Conservation (phyloP, 2,329 filamentous ascomycete genomes). For the Scedosporium minutisporum region DNA sequence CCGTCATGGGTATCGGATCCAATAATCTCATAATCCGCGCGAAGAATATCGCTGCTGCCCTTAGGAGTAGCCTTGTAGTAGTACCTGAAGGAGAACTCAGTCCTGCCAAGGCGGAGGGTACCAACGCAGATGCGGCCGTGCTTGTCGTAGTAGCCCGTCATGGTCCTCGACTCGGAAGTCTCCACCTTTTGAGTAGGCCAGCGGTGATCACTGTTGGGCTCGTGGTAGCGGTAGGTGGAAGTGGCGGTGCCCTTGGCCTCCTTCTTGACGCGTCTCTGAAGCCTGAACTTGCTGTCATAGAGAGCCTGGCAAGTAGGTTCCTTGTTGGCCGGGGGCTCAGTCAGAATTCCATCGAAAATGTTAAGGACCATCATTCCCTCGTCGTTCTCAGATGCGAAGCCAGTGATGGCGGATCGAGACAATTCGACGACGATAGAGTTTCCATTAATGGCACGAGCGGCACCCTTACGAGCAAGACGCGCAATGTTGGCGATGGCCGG, state of each 20-base stretch:
- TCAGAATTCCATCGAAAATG: constrained; percentile 18
- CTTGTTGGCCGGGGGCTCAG: constrained; percentile 12
- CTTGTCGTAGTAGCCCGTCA: constrained; percentile 23
- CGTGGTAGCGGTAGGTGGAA: constrained; percentile 18
- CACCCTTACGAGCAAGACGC: constrained; percentile 22
- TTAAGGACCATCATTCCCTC: constrained; percentile 17
- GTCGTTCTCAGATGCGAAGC: constrained; percentile 18
- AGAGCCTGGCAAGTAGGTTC: constrained; percentile 16
- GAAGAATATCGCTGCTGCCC: constrained; percentile 21
- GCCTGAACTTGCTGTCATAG: constrained; percentile 19
- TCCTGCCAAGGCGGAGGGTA: constrained; percentile 16
- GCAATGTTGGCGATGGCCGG: constrained; percentile 20
- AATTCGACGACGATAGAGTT: constrained; percentile 21
- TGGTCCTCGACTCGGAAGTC: constrained; percentile 12
- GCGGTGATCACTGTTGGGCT: constrained; percentile 9
- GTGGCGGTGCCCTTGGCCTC: constrained; percentile 9
- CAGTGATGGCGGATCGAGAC: constrained; percentile 20
- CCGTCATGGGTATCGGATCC: constrained; percentile 14
- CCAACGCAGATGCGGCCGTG: constrained; percentile 22
- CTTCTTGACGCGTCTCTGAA: constrained; percentile 15
- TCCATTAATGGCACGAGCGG: constrained; percentile 17
- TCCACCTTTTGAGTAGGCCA: constrained; percentile 19
- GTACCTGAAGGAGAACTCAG: constrained; percentile 23
- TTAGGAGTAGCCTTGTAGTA: constrained; percentile 24
- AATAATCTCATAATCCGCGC: constrained; percentile 18